Evolutionary conservation across 768 basidiomycete species (phyloP), one percentile per base, ranked within the genome.

Genomic region (Dioszegia aurantiaca): DNA sequence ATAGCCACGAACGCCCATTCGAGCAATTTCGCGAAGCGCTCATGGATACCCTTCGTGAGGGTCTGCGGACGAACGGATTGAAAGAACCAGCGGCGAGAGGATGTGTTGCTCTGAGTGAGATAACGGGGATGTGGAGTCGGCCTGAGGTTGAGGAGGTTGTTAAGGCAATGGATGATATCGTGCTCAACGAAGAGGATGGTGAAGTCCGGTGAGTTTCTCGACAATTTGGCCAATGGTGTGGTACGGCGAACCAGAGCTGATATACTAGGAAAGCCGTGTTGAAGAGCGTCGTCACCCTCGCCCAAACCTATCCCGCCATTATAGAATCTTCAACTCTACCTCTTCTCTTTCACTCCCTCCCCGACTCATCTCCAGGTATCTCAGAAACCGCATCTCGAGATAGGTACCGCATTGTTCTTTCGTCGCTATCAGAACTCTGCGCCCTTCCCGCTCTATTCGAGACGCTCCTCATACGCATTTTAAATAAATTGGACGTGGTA

Each of bases 141-240:
- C 82, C 86, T 19, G 93, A 99, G 72, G 75, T 89, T 11, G 83
- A 85, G 2, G 91, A 87, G 69, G 78, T 90, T 39, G 87, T 94
- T 1, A 85, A 86, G 56, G 86, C 83, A 47, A 80, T 87, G 26
- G 85, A 87, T 67, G 86, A 89, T 47, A 77, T 89, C 9, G 77
- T 94, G n/a, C 21, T 73, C 33, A 60, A 83, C 16, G 80, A 81
- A 21, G 82, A 82, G 43, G 85, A 87, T 52, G 73, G 81, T 46
- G 85, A 83, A 23, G 58, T 60, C 37, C 44, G 63, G 72, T 70
- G 58, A 53, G 69, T 14, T 33, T 14, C 14, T 33, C 14, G 8
- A 6, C 14, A 14, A 33, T 33, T 33, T 14, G n/a, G n/a, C 42
- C 12, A 14, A 28, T 12, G 45, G 12, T 23, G 10, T 16, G 23